Base-by-base conservation (phyloP, 495 filamentous ascomycete species). In the Neurospora pannonica region DNA sequence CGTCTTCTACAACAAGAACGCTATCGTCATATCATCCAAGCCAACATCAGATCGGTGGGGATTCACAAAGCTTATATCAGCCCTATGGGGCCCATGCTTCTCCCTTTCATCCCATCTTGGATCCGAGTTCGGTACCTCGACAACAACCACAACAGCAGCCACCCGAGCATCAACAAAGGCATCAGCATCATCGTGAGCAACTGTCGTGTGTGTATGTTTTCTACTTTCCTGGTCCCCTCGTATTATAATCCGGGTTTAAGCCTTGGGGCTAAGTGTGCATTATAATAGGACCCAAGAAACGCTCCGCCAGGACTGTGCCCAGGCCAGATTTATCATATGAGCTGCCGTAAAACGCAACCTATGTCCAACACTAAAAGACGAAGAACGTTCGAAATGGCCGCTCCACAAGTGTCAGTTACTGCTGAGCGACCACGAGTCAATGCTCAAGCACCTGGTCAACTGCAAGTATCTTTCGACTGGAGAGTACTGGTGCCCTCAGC, bases 261-360 rank as follows among this genome's bases (percentile, higher is more conserved):
- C 1, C 37, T 8, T 9, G 60, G 6, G 62, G 46, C 83, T 85
- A 73, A 85, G 76, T 46, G 75, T 74, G 71, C 19, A 17, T 15
- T 67, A 28, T 77, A n/a, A n/a, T n/a, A 86, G 85, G 70, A 81
- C 83, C 73, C 81, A 80, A 73, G 81, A 85, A 69, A 82, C 81
- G 19, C 76, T 79, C 8, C 78, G 78, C 39, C 83, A 86, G 54
- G 84, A 85, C 72, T 87, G 85, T 75, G 84, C 84, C 5, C 77
- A 80, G 37, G 81, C 86, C 72, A 78, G 85, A 38, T 87, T 86
- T 75, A 85, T 86, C 74, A 84, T 85, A 72, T 87, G 85, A 85
- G 83, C 84, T 46, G 85, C 85, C 54, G 81, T 86, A 60, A 85
- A 85, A 74, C 84, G 85, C 77, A 87, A 86, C 75, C 86, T 85